Evolutionary conservation across 768 basidiomycete species (phyloP).

Genomic region (Amanita pseudoporphyria): DNA sequence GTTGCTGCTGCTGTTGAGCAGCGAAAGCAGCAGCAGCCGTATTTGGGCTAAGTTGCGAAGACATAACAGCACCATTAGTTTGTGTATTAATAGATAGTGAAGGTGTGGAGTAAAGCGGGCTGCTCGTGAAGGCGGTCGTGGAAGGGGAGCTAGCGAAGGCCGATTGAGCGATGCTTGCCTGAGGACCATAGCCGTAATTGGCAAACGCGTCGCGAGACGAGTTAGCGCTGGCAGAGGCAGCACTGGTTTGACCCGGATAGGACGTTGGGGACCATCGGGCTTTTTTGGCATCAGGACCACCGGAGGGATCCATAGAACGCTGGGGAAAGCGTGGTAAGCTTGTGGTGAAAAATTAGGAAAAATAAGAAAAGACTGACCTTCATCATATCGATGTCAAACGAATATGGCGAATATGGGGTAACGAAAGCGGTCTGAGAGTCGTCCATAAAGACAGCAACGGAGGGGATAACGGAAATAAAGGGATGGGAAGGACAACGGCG

Average conservation of each 20-base stretch:
- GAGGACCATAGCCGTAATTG: conserved; percentile 81
- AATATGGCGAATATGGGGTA: conserved; percentile 59
- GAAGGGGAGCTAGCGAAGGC: conserved; percentile 41
- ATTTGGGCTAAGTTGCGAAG: conserved; percentile 61
- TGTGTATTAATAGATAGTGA: conserved; percentile 60
- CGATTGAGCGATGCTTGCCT: conserved; percentile 52
- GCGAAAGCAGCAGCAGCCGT: conserved; percentile 43
- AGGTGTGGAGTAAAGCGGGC: conserved; percentile 66
- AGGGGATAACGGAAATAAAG: conserved; percentile 23
- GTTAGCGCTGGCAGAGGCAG: conserved; percentile 21
- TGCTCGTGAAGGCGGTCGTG: conserved; percentile 36
- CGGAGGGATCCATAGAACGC: conserved; percentile 81
- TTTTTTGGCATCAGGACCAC: conserved; percentile 82
- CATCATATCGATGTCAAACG: conserved; percentile 88
- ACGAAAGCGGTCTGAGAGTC: conserved; percentile 66
- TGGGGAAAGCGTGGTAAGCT: conserved; percentile 18
- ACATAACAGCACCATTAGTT: conserved; percentile 40
- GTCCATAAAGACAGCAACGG: conserved; percentile 44
- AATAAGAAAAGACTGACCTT: conserved; percentile 41
- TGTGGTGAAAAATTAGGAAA: not conserved
- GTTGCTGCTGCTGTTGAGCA: conserved; percentile 31
- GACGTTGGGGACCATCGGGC: conserved; percentile 79
- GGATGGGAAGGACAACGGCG: conserved; percentile 40
- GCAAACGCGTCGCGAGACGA: conserved; percentile 64
- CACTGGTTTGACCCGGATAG: conserved; percentile 29